phyloP scores from a whole-genome alignment of 208 protist species.

The Acanthamoeba lenticulata region DNA sequence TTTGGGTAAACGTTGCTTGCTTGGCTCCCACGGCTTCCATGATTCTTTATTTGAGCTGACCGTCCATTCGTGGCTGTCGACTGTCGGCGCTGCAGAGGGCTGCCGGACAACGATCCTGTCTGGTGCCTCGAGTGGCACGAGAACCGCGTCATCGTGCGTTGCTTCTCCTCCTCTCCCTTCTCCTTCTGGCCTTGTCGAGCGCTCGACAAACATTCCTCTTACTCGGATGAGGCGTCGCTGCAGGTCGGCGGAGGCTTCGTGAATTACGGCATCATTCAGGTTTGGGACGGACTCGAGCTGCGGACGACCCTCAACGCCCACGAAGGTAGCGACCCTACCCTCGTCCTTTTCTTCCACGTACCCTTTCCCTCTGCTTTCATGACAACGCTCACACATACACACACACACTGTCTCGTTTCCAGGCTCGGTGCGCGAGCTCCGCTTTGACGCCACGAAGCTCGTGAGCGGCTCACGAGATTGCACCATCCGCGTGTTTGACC shows the following conservation, averaged over 20 bases:
- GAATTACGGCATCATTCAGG: constrained; percentile 31
- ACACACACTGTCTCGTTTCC: not conserved
- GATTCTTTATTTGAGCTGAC: not conserved
- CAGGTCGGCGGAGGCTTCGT: constrained; percentile 15
- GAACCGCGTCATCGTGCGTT: not conserved
- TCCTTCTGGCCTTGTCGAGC: too few species aligned
- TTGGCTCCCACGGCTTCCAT: not conserved
- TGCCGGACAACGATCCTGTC: not conserved
- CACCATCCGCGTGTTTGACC: constrained; percentile 43
- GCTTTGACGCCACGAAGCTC: constrained; percentile 19
- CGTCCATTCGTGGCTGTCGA: not conserved
- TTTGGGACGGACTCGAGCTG: not conserved
- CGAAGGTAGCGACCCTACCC: not conserved
- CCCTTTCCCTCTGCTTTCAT: too few species aligned
- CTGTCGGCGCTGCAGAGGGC: not conserved
- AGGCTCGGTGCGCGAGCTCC: constrained; percentile 43
- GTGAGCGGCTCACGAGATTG: constrained; percentile 52
- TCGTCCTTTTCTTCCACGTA: too few species aligned
- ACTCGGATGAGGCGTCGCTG: not conserved
- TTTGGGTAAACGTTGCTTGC: not conserved
- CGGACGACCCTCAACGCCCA: not conserved
- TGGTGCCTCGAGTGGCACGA: constrained; percentile 9
- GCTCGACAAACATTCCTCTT: not conserved
- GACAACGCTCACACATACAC: not conserved
- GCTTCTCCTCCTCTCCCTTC: not conserved